phyloP scores from a whole-genome alignment of 1,139 yeast genomes.

The Zygosaccharomyces sapae region DNA sequence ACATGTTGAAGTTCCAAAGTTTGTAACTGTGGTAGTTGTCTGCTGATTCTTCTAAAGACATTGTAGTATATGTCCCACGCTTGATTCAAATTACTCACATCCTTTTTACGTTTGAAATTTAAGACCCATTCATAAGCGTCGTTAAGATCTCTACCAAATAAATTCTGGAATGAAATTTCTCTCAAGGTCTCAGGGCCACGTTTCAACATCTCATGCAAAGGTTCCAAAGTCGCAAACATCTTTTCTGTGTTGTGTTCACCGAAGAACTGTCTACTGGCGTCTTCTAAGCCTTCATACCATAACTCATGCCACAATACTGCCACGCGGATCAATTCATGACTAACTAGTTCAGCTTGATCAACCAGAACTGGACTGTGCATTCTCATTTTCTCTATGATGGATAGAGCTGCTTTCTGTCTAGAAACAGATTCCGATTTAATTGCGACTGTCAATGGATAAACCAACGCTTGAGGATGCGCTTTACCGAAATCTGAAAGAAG shows the following conservation, averaged over 20 bases:
- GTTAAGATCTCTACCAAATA: slow-evolving; percentile 87
- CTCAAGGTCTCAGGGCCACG: slow-evolving; percentile 90
- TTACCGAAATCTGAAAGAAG: slow-evolving; percentile 83
- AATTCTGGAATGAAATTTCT: slow-evolving; percentile 88
- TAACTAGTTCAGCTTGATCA: slow-evolving; percentile 90
- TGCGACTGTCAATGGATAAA: slow-evolving; percentile 93
- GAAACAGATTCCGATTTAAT: slow-evolving; percentile 88
- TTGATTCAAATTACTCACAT: slow-evolving; percentile 82
- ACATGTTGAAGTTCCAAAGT: slow-evolving; percentile 88
- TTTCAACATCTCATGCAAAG: slow-evolving; percentile 75
- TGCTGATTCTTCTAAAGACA: slow-evolving; percentile 84
- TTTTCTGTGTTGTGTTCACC: slow-evolving; percentile 93
- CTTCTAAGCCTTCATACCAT: slow-evolving; percentile 98
- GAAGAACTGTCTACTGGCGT: slow-evolving; percentile 88
- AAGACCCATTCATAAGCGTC: slow-evolving; percentile 94
- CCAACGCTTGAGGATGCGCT: slow-evolving; percentile 95
- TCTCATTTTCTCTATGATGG: slow-evolving; percentile 88
- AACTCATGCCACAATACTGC: slow-evolving; percentile 97
- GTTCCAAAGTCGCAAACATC: slow-evolving; percentile 89
- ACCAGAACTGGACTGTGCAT: slow-evolving; percentile 80
- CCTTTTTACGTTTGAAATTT: slow-evolving; percentile 79
- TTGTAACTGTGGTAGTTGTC: slow-evolving; percentile 83
- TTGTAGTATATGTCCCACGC: slow-evolving; percentile 97
- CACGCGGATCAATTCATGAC: slow-evolving; percentile 86
- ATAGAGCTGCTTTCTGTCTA: slow-evolving; percentile 86